Evolutionary conservation across 179 eudicot species (phyloP).

Genomic region (Silene noctiflora): DNA sequence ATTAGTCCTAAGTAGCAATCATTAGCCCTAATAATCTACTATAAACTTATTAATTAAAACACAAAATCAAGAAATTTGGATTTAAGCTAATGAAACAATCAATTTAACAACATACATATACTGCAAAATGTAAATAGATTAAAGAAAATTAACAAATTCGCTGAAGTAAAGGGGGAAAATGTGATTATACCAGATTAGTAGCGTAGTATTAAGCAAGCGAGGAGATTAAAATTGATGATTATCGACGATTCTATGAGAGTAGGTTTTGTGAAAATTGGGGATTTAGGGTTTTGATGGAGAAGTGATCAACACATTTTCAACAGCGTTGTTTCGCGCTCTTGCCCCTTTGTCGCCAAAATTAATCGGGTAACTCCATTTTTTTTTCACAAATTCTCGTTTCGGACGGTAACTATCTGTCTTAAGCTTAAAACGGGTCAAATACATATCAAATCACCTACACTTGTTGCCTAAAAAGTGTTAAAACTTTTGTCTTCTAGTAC

Average conservation of each 20-base stretch:
- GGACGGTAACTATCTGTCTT: no score
- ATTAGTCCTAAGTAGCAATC: neutral
- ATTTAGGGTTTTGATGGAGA: neutral
- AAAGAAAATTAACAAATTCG: neutral
- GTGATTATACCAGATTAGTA: neutral
- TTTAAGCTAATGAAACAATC: neutral
- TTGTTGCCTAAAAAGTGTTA: no score
- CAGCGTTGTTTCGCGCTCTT: constrained; percentile 12
- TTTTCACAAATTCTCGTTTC: no score
- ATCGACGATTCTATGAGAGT: neutral
- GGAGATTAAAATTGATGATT: neutral
- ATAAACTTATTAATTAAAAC: no score
- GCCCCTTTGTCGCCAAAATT: constrained; percentile 9
- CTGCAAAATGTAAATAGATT: neutral
- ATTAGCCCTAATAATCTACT: no score
- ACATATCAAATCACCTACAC: no score
- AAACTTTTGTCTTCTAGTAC: no score
- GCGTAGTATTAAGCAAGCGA: neutral
- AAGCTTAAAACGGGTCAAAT: no score
- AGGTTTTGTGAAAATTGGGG: constrained; percentile 16
- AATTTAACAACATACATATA: neutral
- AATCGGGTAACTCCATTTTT: no score
- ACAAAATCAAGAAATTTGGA: no score
- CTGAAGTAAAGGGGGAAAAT: no score
- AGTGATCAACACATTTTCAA: no score